Conservation (phyloP, 164 flowering plant genomes). For the Kalanchoe fedtschenkoi region DNA sequence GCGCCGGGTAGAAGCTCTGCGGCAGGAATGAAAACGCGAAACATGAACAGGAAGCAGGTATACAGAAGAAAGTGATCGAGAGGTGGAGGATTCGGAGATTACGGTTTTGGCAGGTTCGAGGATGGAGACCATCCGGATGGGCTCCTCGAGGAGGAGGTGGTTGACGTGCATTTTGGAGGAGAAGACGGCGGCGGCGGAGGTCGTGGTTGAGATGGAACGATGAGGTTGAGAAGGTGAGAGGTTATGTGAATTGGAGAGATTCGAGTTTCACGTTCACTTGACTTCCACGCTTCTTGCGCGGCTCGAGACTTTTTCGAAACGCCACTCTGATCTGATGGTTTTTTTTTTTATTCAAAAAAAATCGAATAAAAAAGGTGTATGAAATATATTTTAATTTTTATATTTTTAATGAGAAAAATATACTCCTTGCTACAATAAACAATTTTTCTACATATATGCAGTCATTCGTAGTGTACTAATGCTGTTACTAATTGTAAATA, state of each 20-base stretch:
- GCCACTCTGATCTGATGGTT: neutral
- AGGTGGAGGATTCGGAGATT: neutral
- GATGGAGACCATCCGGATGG: slow-evolving; percentile 91
- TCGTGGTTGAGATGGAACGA: no score
- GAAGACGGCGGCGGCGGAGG: neutral
- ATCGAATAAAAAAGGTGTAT: no score
- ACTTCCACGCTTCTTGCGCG: slow-evolving; percentile 1
- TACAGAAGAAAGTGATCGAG: no score
- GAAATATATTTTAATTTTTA: slow-evolving; percentile 74
- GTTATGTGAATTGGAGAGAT: neutral
- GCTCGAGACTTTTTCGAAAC: neutral
- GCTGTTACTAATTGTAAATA: no score
- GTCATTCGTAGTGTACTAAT: no score
- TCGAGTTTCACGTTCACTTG: slow-evolving; percentile 3
- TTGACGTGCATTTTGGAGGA: slow-evolving; percentile 46
- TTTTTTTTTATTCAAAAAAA: no score
- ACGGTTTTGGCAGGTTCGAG: slow-evolving; percentile 86
- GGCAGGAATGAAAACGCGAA: neutral
- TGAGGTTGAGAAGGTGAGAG: neutral
- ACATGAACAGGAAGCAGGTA: neutral
- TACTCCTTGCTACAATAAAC: no score
- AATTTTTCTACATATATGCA: no score
- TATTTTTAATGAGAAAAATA: no score
- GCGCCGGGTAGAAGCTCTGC: slow-evolving; percentile 71
- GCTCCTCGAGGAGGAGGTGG: slow-evolving; percentile 87